Base-by-base conservation (phyloP, 2,329 filamentous ascomycete genomes). In the Colletotrichum destructivum region DNA sequence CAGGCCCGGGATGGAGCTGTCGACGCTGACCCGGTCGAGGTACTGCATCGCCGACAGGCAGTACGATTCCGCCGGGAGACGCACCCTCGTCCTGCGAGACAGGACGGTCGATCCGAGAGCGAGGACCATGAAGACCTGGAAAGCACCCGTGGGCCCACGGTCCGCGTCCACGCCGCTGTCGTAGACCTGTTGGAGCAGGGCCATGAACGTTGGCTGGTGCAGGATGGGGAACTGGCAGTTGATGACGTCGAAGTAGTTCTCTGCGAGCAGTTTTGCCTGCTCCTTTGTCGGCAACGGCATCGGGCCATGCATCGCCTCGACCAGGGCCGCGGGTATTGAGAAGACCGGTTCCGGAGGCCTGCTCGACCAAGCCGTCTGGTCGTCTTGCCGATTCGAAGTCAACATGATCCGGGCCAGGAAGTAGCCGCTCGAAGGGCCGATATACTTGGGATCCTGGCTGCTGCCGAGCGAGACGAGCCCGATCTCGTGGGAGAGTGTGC, bases 351-450 rank as follows among this genome's bases (percentile, higher is more conserved):
- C 47, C n/a, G 57, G 42, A 1, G 52, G 44, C 47, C 44, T 64
- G 1, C 38, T 47, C 8, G 59, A 44, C 69, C 65, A 52, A 15
- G 38, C 42, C 65, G 54, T 73, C 21, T 74, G 78, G 62, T 72
- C 72, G 13, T 73, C 79, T 65, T 18, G 80, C 78, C 7, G 81
- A 77, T 9, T 79, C 82, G 26, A 82, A 79, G 15, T 72, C 15
- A 88, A 81, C 74, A 88, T 82, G 3, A 88, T 79, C 1, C 85
- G 84, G 2, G 86, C 86, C 15, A 89, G 81, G 52, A 88, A 87
- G 67, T 87, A 88, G 1, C 87, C 88, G 47, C 87, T 89, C 0
- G 88, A 89, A 2, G 88, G 87, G 0, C 88, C 88, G 16, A 89
- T 85, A 59, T 89, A 89, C 68, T 85, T 81, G 3, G 84, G 84